Percentiles rank a stretch among this genome's conserved stretches.
Evolutionary conservation across 306 rosid species (phyloP).

Genomic region (Glycine tomentella): DNA sequence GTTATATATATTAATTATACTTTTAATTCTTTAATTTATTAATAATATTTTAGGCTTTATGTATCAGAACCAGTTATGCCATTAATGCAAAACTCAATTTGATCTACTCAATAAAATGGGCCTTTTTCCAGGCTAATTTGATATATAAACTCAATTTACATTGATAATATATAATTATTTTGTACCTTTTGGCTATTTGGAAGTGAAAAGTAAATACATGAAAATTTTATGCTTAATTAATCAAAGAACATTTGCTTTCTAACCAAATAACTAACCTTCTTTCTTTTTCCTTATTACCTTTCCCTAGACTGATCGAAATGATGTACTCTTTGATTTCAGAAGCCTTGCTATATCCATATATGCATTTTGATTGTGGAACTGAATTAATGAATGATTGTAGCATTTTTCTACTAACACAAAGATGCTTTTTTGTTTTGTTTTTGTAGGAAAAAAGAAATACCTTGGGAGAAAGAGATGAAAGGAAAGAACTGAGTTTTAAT

Average conservation of each 20-base stretch:
- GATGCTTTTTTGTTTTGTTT: background rate
- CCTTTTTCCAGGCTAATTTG: too few relatives aligned
- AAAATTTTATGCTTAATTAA: background rate
- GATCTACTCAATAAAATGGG: too few relatives aligned
- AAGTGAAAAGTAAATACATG: background rate
- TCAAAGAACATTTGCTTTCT: background rate
- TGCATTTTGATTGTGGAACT: conserved; percentile 4
- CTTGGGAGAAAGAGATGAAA: conserved; percentile 52
- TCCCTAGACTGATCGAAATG: too few relatives aligned
- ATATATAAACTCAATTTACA: conserved; percentile 20
- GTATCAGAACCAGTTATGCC: conserved; percentile 32
- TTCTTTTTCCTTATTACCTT: too few relatives aligned
- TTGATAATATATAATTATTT: background rate
- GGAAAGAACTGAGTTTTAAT: conserved; percentile 50
- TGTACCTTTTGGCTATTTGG: background rate
- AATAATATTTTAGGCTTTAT: conserved; percentile 42
- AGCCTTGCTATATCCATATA: background rate
- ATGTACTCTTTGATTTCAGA: background rate
- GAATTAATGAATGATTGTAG: background rate
- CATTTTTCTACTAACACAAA: conserved; percentile 2
- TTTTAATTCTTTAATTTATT: background rate
- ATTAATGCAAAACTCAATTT: conserved; percentile 17
- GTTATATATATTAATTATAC: background rate
- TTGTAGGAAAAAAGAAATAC: conserved; percentile 57
- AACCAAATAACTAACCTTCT: too few relatives aligned